Percentiles rank a stretch among this genome's conserved stretches.
Conservation (phyloP, 2,329 filamentous ascomycete species). For the Thielaviopsis punctulata region DNA sequence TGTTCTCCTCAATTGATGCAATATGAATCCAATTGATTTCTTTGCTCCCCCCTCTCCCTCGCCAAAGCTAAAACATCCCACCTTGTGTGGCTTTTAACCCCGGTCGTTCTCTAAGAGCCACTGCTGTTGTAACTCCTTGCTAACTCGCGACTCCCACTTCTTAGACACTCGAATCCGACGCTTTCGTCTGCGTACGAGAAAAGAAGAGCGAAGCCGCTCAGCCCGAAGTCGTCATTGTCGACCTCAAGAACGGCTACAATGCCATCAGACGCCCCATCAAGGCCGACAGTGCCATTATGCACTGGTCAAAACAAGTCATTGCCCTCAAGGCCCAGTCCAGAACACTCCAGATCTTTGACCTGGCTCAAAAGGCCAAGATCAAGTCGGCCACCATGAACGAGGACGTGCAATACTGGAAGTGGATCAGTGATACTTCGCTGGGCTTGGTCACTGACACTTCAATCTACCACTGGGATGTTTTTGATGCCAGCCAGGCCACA, state of each 20-base stretch:
- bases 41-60: background rate
- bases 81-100: too few relatives aligned
- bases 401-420: slow-evolving; percentile 98
- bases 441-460: slow-evolving; percentile 81
- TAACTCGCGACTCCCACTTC: slow-evolving; percentile 8
- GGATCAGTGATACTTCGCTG: slow-evolving; percentile 79
- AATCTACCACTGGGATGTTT: slow-evolving; percentile 97
- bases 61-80: too few relatives aligned
- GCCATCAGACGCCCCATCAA: slow-evolving; percentile 90
- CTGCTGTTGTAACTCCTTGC: slow-evolving; percentile 2
- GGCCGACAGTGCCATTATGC: slow-evolving; percentile 99
- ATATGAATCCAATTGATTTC: background rate
- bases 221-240: slow-evolving; percentile 90
- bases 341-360: slow-evolving; percentile 95
- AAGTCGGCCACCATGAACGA: slow-evolving; percentile 95
- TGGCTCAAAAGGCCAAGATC: slow-evolving; percentile 81
- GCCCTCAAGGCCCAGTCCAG: slow-evolving; percentile 86
- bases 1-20: background rate
- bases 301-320: slow-evolving; percentile 91
- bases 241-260: slow-evolving; percentile 95
- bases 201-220: slow-evolving; percentile 71
- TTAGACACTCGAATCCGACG: slow-evolving; percentile 94
- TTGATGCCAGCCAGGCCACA: slow-evolving; percentile 60
- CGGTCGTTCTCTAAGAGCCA: too few relatives aligned
- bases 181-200: slow-evolving; percentile 90